Percentiles rank a stretch among this genome's conserved stretches.
Conservation (phyloP, 1,284 basidiomycete species). For the Apiotrichum domesticum region DNA sequence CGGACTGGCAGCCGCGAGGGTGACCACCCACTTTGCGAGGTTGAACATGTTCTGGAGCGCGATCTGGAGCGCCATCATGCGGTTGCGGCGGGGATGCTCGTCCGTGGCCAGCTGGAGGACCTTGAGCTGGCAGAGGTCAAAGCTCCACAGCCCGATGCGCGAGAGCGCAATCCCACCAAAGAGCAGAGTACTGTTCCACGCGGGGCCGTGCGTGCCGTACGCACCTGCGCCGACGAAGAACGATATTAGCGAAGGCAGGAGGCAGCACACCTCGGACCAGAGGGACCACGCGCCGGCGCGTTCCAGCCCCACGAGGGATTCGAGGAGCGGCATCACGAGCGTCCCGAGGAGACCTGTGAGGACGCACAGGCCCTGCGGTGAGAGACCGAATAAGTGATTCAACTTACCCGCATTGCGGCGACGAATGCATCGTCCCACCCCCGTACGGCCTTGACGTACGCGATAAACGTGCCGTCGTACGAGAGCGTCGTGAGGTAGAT, state of each 20-base stretch:
- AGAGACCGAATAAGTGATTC: background rate
- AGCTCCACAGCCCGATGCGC: conserved; percentile 49
- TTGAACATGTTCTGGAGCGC: conserved; percentile 46
- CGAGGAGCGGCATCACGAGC: conserved; percentile 48
- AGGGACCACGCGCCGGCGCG: conserved; percentile 50
- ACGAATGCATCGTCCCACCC: conserved; percentile 46
- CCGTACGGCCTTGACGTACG: conserved; percentile 37
- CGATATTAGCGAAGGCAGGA: conserved; percentile 34
- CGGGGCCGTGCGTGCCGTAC: conserved; percentile 32
- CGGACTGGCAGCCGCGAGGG: conserved; percentile 29
- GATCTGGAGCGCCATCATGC: conserved; percentile 46
- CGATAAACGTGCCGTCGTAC: conserved; percentile 43
- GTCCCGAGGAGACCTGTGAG: conserved; percentile 50
- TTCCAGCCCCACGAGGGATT: conserved; percentile 46
- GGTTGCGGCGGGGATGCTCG: conserved; percentile 43
- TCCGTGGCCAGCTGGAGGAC: conserved; percentile 44
- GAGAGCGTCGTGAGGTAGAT: conserved; percentile 51
- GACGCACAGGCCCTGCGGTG: conserved; percentile 41
- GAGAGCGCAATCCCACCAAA: conserved; percentile 39
- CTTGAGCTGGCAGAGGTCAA: conserved; percentile 49
- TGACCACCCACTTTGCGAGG: conserved; percentile 40
- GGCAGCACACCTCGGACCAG: conserved; percentile 42
- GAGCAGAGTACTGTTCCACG: conserved; percentile 30
- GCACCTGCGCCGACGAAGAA: conserved; percentile 28
- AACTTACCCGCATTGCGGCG: conserved; percentile 45